Evolutionary conservation across 495 filamentous ascomycete genomes (phyloP), one percentile per base, ranked within the genome.

Genomic region (Physcia stellaris): DNA sequence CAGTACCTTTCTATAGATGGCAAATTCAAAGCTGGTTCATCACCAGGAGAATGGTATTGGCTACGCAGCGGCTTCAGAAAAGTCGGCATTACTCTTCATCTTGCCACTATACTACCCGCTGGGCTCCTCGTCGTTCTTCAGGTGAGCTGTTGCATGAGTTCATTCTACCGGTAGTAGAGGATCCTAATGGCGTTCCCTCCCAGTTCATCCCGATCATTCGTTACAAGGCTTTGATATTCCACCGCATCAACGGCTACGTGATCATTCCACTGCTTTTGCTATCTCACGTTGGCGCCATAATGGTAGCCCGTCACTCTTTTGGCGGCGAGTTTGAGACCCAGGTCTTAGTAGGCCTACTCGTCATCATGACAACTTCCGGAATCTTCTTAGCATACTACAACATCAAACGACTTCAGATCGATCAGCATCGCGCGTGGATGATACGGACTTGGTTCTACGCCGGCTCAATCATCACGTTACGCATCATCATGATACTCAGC

Each of bases 351-450:
- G 59, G 55, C 6, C 7, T 55, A 2, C 32, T 70, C 12, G 54
- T 47, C 4, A 51, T 69, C 27, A 22, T 63, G 24, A 59, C 60
- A 16, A 43, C 59, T 4, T 32, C 36, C 17, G 39, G 56, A 6
- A 37, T 65, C 6, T 26, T 37, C 6, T 41, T 64, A 45, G 64
- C 67, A 15, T 63, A 57, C 26, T 60, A 63, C 41, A 70, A 68
- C 41, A 64, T 72, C 51, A 67, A 63, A 48, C 46, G 57, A 7
- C 48, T 69, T 13, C 67, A 70, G 42, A 69, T 76, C 38, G 67
- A 72, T 17, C 58, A 74, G 45, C 71, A 76, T 41, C 56, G 70
- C 2, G 59, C 60, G 7, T 76, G 68, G 68, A 74, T 71, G 68
- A 47, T 75, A 18, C 50, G 71, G 11, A 49, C 65, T 4, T 61